These are phyloP conservation scores for Kitagawia praeruptora DNA, from an alignment of 129 eudicot genomes.

Conservation along the genomic window DNA sequence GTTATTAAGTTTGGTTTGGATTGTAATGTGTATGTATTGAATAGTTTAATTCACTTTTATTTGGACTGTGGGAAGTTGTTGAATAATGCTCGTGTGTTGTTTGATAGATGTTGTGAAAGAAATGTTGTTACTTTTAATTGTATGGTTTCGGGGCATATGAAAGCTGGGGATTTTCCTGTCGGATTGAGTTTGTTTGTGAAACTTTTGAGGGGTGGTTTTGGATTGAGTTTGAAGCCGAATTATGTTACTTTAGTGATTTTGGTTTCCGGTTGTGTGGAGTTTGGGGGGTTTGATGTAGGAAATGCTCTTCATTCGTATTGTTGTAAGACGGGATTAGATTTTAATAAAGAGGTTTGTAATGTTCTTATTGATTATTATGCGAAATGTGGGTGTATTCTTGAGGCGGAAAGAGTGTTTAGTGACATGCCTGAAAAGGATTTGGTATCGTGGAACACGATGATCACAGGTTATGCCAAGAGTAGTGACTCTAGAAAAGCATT, in stretches of 20 bases:
- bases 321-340: conserved; percentile 17
- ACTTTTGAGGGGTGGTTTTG: conserved; percentile 18
- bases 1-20: conserved; percentile 17
- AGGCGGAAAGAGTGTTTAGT: conserved; percentile 16
- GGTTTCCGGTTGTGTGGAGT: conserved; percentile 25
- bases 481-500: conserved; percentile 18
- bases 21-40: conserved; percentile 18
- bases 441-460: conserved; percentile 28
- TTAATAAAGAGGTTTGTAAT: conserved; percentile 21
- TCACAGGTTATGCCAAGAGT: conserved; percentile 16
- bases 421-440: conserved; percentile 22
- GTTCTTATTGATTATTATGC: conserved; percentile 27
- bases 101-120: conserved; percentile 17
- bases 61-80: conserved; percentile 13
- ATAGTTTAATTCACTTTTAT: conserved; percentile 26
- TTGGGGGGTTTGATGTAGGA: conserved; percentile 15
- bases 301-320: conserved; percentile 22
- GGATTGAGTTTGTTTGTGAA: conserved; percentile 22
- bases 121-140: conserved; percentile 25
- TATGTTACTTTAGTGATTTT: conserved; percentile 24
- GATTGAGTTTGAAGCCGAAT: conserved; percentile 20
- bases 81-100: conserved; percentile 19
- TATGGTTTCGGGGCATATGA: conserved; percentile 26
- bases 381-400: conserved; percentile 11
- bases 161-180: conserved; percentile 4